Evolutionary conservation across 257 asterid species (phyloP).

Genomic region (Solanum microdontum): DNA sequence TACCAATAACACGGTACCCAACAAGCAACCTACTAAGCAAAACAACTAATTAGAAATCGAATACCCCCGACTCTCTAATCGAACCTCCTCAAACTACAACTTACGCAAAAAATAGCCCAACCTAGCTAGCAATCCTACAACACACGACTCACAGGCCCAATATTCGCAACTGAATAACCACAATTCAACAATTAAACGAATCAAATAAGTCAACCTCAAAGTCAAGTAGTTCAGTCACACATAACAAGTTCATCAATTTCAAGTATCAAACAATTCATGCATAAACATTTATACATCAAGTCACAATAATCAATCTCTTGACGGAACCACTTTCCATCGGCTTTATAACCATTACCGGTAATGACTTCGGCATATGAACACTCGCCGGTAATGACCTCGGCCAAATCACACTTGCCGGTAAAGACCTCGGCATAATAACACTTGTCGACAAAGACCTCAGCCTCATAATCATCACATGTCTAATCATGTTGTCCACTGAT

Average conservation of each 20-base stretch:
- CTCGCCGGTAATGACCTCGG: too few relatives aligned
- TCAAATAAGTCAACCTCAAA: not conserved
- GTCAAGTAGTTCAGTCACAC: not conserved
- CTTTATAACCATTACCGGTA: too few relatives aligned
- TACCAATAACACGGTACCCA: not conserved
- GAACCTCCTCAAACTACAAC: not conserved
- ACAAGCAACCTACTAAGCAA: not conserved
- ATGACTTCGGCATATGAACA: too few relatives aligned
- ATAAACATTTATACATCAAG: too few relatives aligned
- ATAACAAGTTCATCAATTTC: not conserved
- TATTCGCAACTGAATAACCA: not conserved
- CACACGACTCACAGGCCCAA: not conserved
- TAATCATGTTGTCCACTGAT: too few relatives aligned
- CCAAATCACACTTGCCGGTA: too few relatives aligned
- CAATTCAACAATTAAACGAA: not conserved
- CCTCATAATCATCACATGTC: too few relatives aligned
- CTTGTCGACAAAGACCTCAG: too few relatives aligned
- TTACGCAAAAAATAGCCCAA: too few relatives aligned
- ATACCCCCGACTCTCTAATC: not conserved
- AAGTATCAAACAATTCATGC: not conserved
- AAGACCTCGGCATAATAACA: too few relatives aligned
- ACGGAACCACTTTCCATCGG: too few relatives aligned
- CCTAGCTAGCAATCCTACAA: not conserved
- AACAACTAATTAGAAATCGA: not conserved
- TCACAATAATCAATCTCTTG: too few relatives aligned